Percentiles rank a stretch among this genome's conserved stretches.
phyloP scores from a whole-genome alignment of 345 rosid genomes.

The Lepidium africanum region DNA sequence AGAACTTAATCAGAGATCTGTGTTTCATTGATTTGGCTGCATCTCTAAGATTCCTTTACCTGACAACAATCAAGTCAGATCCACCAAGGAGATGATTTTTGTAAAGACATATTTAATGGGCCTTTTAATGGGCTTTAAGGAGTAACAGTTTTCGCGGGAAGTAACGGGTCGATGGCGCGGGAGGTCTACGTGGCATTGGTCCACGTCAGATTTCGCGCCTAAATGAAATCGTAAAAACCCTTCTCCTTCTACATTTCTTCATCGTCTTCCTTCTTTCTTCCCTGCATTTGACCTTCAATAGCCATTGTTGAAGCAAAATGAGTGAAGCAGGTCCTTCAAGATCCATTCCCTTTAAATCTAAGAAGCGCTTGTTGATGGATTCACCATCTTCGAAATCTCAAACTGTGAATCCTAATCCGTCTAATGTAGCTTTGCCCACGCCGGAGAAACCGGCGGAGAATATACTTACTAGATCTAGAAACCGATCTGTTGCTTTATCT shows the following conservation, averaged over 20 bases:
- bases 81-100: too few species aligned
- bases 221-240: not conserved
- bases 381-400: not conserved
- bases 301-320: conserved; percentile 11
- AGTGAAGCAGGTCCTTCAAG: conserved; percentile 25
- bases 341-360: conserved; percentile 38
- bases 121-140: not conserved
- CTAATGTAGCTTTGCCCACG: conserved; percentile 35
- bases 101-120: not conserved
- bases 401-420: conserved; percentile 1
- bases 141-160: not conserved
- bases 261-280: not conserved
- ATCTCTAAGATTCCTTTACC: too few species aligned
- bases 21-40: too few species aligned
- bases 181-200: not conserved
- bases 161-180: not conserved
- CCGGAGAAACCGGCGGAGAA: conserved; percentile 41
- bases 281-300: not conserved
- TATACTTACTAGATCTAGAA: conserved; percentile 37
- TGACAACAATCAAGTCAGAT: too few species aligned
- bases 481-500: conserved; percentile 52
- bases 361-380: conserved; percentile 28
- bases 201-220: conserved; percentile 34
- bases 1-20: too few species aligned
- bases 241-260: not conserved